A percentile compares a stretch with the other conserved stretches of the same genome.
These are phyloP conservation scores for Exserohilum turcica DNA, from an alignment of 2,329 filamentous ascomycete species.

Conservation along the genomic window DNA sequence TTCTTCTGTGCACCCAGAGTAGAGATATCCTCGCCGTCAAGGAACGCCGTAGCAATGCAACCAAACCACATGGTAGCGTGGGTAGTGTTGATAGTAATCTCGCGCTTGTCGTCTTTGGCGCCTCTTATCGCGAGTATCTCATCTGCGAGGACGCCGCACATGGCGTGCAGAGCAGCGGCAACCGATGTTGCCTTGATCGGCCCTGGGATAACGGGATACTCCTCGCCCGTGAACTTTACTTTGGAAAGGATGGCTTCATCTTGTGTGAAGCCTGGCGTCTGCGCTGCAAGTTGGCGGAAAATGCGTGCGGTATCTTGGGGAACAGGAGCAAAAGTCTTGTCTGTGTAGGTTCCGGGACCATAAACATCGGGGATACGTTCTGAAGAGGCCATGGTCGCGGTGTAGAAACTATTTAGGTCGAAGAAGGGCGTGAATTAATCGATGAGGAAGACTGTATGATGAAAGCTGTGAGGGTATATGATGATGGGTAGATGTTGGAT, in stretches of 20 bases:
- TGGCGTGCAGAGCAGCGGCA: slow-evolving; percentile 51
- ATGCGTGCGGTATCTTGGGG: slow-evolving; percentile 25
- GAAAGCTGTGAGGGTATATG: not conserved
- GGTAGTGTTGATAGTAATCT: not conserved
- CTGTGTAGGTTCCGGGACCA: slow-evolving; percentile 51
- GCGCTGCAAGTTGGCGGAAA: slow-evolving; percentile 26
- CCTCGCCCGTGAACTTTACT: slow-evolving; percentile 50
- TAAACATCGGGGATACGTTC: slow-evolving; percentile 28
- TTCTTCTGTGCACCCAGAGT: not conserved
- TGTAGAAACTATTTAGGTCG: not conserved
- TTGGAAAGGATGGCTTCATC: slow-evolving; percentile 38
- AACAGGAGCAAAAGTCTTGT: slow-evolving; percentile 46
- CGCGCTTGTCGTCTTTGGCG: not conserved
- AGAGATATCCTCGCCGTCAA: not conserved
- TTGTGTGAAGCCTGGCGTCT: slow-evolving; percentile 51
- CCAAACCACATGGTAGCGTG: slow-evolving; percentile 15
- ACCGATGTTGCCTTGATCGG: slow-evolving; percentile 53
- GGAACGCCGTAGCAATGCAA: slow-evolving; percentile 23
- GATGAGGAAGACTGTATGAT: not conserved
- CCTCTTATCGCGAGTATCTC: slow-evolving; percentile 37
- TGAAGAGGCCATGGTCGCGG: not conserved
- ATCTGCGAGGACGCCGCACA: slow-evolving; percentile 52
- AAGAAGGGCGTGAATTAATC: not conserved
- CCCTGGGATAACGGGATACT: slow-evolving; percentile 50
- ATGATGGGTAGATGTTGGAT: not conserved